These are phyloP conservation scores for Mycena filopes DNA, from an alignment of 768 basidiomycete species.

Conservation along the genomic window DNA sequence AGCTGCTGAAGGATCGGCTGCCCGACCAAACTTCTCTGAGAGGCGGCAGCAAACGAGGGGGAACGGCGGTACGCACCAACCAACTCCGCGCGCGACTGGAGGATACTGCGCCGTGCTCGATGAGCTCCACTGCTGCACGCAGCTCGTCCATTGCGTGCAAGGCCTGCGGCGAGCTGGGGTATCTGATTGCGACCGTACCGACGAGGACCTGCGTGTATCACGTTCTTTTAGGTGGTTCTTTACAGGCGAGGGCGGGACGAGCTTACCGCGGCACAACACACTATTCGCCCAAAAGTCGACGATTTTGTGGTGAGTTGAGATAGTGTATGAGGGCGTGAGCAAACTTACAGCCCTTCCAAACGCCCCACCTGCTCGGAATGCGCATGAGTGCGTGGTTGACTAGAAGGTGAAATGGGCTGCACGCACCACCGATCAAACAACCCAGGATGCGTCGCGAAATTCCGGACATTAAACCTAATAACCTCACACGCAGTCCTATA, in stretches of 20 bases:
- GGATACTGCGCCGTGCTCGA: conserved; percentile 48
- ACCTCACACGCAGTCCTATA: conserved; percentile 57
- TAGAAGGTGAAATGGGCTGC: conserved; percentile 42
- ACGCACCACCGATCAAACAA: conserved; percentile 34
- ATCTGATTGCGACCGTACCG: conserved; percentile 50
- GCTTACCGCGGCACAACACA: conserved; percentile 26
- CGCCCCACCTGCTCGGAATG: conserved; percentile 53
- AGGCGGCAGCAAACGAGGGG: neutral
- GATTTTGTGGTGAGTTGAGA: too few relatives aligned
- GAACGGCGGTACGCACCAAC: conserved; percentile 37
- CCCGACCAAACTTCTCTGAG: too few relatives aligned
- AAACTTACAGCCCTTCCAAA: conserved; percentile 45
- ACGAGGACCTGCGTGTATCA: conserved; percentile 51
- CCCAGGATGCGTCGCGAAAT: conserved; percentile 31
- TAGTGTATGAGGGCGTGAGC: too few relatives aligned
- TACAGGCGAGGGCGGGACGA: too few relatives aligned
- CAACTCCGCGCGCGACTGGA: conserved; percentile 53
- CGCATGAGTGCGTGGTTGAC: conserved; percentile 46
- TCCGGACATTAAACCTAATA: conserved; percentile 42
- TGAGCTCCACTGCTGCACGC: conserved; percentile 54
- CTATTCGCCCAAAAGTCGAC: too few relatives aligned
- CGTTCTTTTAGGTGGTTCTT: too few relatives aligned
- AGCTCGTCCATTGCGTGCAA: conserved; percentile 55
- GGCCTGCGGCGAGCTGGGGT: conserved; percentile 53
- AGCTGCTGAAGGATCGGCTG: conserved; percentile 31